Evolutionary conservation across 352 stramenopile genomes (phyloP), one percentile per base, ranked within the genome.

Genomic region (Bremia lactucae): DNA sequence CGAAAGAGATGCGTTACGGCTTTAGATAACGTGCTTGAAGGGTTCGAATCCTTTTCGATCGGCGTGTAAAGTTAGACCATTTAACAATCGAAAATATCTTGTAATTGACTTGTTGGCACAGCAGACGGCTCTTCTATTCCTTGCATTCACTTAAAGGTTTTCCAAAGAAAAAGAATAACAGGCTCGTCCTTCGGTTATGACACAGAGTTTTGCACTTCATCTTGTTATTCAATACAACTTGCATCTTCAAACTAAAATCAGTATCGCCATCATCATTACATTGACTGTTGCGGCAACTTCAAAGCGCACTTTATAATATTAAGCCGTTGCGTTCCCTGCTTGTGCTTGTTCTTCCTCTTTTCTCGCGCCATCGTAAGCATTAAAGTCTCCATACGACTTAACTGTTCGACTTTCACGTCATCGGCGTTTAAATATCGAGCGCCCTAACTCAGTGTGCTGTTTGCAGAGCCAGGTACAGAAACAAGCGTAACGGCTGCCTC

Each of bases 111-210:
- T 55, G 23, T 90, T 72, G 3, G 55, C 68, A 23, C 56, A 60
- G 33, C 76, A 87, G 24, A 87, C 73, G 4, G 72, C 72, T 26
- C 66, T 84, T 87, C 26, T 60, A 68, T 28, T 75, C 57, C 2
- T 54, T 62, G 3, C 64, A 71, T 13, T 77, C 66, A 16, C 66
- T 75, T 15, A 62, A 45, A 16, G n/a, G 55, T 76, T 31, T 73
- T 85, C n/a, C 54, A 55, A 31, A 68, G 53, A 1, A 26, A 48
- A 13, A 52, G 18, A 0, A 14, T 49, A 46, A 0, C 54, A 53
- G 23, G 49, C 37, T 50, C 57, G 31, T 24, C 59, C 51, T 3
- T 65, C 54, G 6, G 25, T n/a, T n/a, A 21, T 16, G 4, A 6
- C 16, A 37, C 19, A 2, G 20, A 4, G 4, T 55, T 26, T 41